Percentiles rank a stretch among this genome's conserved stretches.
Evolutionary conservation across 2,329 filamentous ascomycete genomes (phyloP).

Genomic region (Talaromyces sp.): DNA sequence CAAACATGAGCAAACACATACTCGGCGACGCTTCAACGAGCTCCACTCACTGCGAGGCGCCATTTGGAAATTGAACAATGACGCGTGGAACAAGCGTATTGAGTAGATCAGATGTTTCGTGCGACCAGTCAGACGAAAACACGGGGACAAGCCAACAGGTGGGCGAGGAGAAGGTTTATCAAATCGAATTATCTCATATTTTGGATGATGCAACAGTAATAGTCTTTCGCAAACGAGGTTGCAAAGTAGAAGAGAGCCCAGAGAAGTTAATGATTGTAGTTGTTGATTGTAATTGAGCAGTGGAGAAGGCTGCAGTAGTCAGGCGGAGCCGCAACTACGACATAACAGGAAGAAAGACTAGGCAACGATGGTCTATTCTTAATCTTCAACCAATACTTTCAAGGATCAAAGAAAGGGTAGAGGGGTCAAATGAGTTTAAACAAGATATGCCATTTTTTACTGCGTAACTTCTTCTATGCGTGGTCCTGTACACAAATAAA

Average conservation of each 20-base stretch:
- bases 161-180: neutral
- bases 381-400: neutral
- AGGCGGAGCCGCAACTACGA: constrained; percentile 2
- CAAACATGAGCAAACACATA: constrained; percentile 38
- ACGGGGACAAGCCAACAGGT: neutral
- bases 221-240: neutral
- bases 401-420: neutral
- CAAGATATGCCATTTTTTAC: neutral
- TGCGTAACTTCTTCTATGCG: neutral
- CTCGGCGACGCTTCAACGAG: constrained; percentile 77
- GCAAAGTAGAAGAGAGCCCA: neutral
- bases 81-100: neutral
- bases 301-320: neutral
- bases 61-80: constrained; percentile 25
- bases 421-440: neutral
- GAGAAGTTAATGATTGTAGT: neutral
- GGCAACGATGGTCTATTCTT: neutral
- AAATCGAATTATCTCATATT: constrained; percentile 7
- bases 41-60: constrained; percentile 65
- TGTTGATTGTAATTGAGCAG: neutral
- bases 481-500: neutral
- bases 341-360: neutral
- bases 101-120: neutral
- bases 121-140: neutral
- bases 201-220: neutral